These are phyloP conservation scores for Cladorrhinum sp. DNA, from an alignment of 2,329 filamentous ascomycete species.

Conservation along the genomic window DNA sequence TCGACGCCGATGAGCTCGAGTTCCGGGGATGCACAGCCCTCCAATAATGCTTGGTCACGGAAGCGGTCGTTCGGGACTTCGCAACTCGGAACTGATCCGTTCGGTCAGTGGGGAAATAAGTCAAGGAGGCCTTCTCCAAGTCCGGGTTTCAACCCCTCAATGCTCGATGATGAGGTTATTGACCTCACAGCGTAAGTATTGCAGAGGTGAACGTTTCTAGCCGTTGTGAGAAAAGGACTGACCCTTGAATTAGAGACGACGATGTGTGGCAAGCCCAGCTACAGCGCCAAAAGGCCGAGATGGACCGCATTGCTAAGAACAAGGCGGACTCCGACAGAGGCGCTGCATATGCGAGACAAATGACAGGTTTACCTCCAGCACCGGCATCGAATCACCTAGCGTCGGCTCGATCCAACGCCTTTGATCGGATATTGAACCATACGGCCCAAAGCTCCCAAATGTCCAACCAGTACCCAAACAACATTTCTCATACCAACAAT, in stretches of 20 bases:
- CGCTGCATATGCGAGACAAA: conserved; percentile 22
- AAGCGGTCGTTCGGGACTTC: conserved; percentile 31
- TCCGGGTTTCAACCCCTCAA: not conserved
- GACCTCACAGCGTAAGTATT: conserved; percentile 31
- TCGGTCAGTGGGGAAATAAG: conserved; percentile 28
- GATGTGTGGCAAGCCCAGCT: conserved; percentile 24
- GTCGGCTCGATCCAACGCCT: conserved; percentile 18
- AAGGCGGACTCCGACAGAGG: conserved; percentile 36
- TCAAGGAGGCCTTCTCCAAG: conserved; percentile 32
- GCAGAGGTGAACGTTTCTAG: not conserved
- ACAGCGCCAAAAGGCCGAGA: conserved; percentile 33
- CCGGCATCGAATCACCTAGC: not conserved
- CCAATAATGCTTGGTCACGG: conserved; percentile 13
- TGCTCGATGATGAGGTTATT: conserved; percentile 21
- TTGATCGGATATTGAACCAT: conserved; percentile 21
- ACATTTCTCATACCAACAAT: not conserved
- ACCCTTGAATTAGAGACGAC: conserved; percentile 22
- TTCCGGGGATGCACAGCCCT: not conserved
- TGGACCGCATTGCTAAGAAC: conserved; percentile 37
- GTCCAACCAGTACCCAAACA: not conserved
- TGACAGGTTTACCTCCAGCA: conserved; percentile 8
- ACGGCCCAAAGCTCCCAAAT: conserved; percentile 9
- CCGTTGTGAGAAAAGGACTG: not conserved
- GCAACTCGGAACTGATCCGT: conserved; percentile 20
- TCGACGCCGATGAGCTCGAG: conserved; percentile 9